Percentiles rank a stretch among this genome's conserved stretches.
Conservation (phyloP, 2,329 filamentous ascomycete species). For the Aspergillus fructus region DNA sequence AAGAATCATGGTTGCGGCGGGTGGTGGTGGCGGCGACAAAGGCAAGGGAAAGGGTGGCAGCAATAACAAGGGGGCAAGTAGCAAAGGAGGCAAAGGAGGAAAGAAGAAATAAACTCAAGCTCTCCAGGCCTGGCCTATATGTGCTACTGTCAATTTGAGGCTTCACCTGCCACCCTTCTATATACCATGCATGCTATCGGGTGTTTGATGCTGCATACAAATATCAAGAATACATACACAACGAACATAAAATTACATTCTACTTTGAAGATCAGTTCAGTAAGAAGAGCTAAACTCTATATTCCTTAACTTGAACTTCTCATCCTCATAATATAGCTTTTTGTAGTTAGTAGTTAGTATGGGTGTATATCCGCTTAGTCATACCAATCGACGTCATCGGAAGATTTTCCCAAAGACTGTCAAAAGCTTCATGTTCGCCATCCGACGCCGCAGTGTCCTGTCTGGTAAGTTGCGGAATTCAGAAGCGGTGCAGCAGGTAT, state of each 20-base stretch:
- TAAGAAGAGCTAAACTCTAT: too few relatives aligned
- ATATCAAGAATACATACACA: not conserved
- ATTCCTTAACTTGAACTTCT: too few relatives aligned
- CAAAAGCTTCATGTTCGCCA: conserved; percentile 1
- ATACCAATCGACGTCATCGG: conserved; percentile 19
- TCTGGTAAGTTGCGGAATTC: conserved; percentile 1
- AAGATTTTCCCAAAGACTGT: conserved; percentile 14
- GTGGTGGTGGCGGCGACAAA: conserved; percentile 43
- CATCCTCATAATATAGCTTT: too few relatives aligned
- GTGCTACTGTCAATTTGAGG: too few relatives aligned
- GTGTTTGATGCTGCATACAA: not conserved
- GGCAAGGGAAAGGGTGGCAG: conserved; percentile 41
- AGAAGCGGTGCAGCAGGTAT: not conserved
- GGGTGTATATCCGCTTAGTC: conserved; percentile 15
- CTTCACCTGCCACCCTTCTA: too few relatives aligned
- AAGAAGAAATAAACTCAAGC: conserved; percentile 37
- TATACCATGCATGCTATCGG: too few relatives aligned
- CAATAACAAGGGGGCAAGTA: conserved; percentile 26
- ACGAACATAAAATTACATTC: too few relatives aligned
- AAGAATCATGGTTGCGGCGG: conserved; percentile 71
- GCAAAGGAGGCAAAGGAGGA: conserved; percentile 34
- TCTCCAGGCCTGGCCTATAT: not conserved
- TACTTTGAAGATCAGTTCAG: too few relatives aligned
- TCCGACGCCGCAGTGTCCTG: not conserved
- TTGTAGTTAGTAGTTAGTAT: not conserved